These are phyloP conservation scores for Penicillium paradoxum DNA, from an alignment of 495 filamentous ascomycete species.

Conservation along the genomic window DNA sequence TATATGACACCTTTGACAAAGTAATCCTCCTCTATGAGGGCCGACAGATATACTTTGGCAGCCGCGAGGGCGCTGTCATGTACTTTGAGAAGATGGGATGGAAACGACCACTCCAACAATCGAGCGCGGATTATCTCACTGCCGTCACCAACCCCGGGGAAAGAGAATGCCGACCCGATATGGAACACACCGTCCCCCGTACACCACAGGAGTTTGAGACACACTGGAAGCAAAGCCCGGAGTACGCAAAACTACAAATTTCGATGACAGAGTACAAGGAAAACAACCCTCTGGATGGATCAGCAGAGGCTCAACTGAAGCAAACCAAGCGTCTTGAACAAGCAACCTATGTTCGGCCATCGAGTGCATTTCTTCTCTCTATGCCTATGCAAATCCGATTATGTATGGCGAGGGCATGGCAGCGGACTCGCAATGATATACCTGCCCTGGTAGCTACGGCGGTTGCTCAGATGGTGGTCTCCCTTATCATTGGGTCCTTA, in stretches of 20 bases:
- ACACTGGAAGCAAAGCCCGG: constrained; percentile 52
- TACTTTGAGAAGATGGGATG: constrained; percentile 62
- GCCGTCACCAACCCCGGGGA: constrained; percentile 65
- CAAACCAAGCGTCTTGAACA: not conserved
- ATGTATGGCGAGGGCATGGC: not conserved
- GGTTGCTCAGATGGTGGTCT: not conserved
- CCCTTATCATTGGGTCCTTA: constrained; percentile 49
- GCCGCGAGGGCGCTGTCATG: constrained; percentile 49
- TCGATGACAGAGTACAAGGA: constrained; percentile 48
- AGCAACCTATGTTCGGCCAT: not conserved
- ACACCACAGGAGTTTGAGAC: constrained; percentile 66
- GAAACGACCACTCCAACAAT: constrained; percentile 55
- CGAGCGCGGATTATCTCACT: constrained; percentile 67
- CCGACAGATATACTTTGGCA: constrained; percentile 64
- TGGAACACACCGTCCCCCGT: constrained; percentile 59
- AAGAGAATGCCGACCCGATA: constrained; percentile 55
- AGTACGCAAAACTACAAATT: constrained; percentile 44
- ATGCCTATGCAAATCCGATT: not conserved
- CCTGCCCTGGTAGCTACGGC: not conserved
- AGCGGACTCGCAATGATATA: not conserved
- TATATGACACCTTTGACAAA: constrained; percentile 66
- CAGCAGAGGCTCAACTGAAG: constrained; percentile 35
- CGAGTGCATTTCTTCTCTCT: not conserved
- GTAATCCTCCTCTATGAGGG: constrained; percentile 60
- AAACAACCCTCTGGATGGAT: constrained; percentile 51